Evolutionary conservation across 2,329 filamentous ascomycete species (phyloP).

Genomic region (Exophiala dermatitidis): DNA sequence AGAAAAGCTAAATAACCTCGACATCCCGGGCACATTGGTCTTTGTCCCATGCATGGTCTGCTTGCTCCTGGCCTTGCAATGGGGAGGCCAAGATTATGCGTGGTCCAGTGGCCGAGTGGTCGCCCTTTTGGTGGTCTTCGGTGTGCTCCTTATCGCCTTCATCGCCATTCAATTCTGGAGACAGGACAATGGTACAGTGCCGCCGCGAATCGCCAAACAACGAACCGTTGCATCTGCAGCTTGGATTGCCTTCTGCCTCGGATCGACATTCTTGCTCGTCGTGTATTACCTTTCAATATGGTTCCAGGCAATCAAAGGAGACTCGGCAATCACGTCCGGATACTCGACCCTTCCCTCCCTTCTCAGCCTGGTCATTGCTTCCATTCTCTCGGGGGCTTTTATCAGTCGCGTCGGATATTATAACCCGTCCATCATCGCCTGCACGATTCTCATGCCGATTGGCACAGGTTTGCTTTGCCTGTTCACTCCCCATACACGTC

Average conservation of each 20-base stretch:
- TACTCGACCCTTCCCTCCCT: conserved; percentile 13
- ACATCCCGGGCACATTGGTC: conserved; percentile 37
- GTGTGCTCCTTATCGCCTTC: conserved; percentile 12
- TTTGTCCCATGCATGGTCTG: conserved; percentile 46
- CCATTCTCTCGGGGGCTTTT: conserved; percentile 12
- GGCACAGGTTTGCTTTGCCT: conserved; percentile 27
- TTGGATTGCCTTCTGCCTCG: not conserved
- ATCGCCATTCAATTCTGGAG: conserved; percentile 9
- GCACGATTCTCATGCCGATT: conserved; percentile 23
- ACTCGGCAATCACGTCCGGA: conserved; percentile 25
- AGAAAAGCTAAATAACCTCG: conserved; percentile 11
- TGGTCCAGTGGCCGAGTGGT: conserved; percentile 18
- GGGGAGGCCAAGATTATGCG: conserved; percentile 35
- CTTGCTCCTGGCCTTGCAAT: conserved; percentile 56
- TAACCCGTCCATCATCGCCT: conserved; percentile 30
- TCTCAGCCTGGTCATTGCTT: conserved; percentile 11
- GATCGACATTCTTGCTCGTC: not conserved
- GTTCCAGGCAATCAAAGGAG: conserved; percentile 22
- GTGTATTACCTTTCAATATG: not conserved
- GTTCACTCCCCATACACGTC: not conserved
- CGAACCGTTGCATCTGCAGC: conserved; percentile 10
- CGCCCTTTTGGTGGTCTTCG: conserved; percentile 13
- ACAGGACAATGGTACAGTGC: conserved; percentile 27
- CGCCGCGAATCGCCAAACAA: conserved; percentile 16
- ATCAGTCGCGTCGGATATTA: conserved; percentile 30